Conservation (phyloP, 176 grass and related monocot genomes). For the Triticum dicoccoides region DNA sequence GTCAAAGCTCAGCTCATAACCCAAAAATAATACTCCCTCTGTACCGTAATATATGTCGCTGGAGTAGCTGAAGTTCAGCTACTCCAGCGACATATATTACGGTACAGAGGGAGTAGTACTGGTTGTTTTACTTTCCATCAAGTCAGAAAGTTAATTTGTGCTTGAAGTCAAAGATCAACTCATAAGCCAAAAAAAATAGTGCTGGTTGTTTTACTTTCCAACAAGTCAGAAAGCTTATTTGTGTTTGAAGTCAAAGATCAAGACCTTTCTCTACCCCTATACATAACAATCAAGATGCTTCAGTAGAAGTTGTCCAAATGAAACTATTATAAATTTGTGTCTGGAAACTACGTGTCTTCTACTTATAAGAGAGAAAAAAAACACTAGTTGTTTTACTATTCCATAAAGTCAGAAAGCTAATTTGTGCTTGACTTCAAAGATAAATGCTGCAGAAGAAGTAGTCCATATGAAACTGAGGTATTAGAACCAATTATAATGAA, state of each 20-base stretch:
- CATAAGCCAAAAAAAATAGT: not conserved
- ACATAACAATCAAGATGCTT: not conserved
- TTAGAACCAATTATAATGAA: constrained; percentile 3
- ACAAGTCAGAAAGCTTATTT: no score
- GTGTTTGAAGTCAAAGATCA: not conserved
- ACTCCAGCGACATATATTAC: no score
- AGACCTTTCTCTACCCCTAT: not conserved
- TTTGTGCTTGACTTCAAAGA: not conserved
- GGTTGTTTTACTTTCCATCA: no score
- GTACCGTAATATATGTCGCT: no score
- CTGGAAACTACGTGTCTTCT: not conserved
- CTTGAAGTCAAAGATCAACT: not conserved
- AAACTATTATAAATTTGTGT: not conserved
- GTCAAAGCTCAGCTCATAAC: no score
- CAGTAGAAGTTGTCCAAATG: not conserved
- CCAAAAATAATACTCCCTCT: no score
- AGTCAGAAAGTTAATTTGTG: no score
- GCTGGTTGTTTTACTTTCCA: no score
- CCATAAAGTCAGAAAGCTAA: not conserved
- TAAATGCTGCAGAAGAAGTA: not conserved
- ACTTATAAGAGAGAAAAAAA: not conserved
- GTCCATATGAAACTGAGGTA: constrained; percentile 1
- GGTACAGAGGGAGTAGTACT: no score
- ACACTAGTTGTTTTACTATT: not conserved
- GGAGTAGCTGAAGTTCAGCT: no score